Conservation (phyloP, 352 stramenopile genomes). For the Phytophthora constricta region DNA sequence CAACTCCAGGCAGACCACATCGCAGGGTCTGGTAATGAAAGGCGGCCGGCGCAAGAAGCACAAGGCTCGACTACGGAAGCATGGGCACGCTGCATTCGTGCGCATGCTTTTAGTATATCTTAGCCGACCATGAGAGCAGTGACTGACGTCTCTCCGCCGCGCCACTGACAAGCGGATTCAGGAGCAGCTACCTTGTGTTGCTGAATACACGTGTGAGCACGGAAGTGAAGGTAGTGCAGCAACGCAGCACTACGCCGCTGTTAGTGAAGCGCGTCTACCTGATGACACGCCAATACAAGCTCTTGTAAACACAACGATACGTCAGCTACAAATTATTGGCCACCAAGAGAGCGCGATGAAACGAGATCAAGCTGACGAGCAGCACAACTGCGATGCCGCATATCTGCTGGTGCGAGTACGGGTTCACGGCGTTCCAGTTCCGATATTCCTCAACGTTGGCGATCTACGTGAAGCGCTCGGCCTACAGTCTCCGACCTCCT, state of each 20-base stretch:
- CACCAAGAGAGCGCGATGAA: neutral
- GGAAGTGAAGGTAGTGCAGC: neutral
- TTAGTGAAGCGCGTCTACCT: neutral
- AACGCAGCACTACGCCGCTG: conserved; percentile 1
- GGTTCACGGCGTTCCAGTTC: neutral
- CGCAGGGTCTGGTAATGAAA: no score
- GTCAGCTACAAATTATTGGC: neutral
- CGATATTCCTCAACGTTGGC: conserved; percentile 3
- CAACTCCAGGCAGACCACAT: no score
- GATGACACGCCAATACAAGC: neutral
- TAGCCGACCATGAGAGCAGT: neutral
- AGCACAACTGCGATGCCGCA: neutral
- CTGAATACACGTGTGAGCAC: conserved; percentile 2
- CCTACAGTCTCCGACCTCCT: conserved; percentile 14
- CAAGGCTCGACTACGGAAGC: conserved; percentile 1
- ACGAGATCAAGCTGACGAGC: neutral
- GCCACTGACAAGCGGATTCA: conserved; percentile 10
- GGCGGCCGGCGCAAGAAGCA: no score
- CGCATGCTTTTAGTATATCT: conserved; percentile 2
- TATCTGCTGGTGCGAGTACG: neutral
- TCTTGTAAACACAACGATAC: neutral
- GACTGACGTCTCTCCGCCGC: conserved; percentile 6
- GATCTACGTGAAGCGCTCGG: neutral
- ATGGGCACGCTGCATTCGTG: conserved; percentile 4
- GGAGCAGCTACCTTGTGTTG: conserved; percentile 2